phyloP scores from a whole-genome alignment of 129 eudicot species.

The Solidago caesia region DNA sequence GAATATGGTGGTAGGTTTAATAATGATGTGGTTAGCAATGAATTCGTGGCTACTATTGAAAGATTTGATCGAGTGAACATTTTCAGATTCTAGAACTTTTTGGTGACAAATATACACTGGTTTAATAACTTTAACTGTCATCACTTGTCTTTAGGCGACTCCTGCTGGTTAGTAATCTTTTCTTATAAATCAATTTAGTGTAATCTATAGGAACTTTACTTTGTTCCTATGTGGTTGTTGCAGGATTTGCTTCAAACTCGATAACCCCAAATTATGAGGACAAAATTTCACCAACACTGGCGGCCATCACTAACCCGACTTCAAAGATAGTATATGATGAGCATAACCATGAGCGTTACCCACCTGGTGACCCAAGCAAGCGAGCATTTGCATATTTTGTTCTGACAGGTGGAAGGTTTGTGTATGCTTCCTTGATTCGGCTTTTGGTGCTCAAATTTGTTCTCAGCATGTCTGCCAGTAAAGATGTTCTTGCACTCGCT shows the following conservation, averaged over 20 bases:
- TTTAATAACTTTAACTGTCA: too few relatives aligned
- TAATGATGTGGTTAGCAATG: too few relatives aligned
- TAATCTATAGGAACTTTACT: too few relatives aligned
- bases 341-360: conserved; percentile 80
- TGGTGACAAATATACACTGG: too few relatives aligned
- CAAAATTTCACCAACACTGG: conserved; percentile 55
- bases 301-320: conserved; percentile 69
- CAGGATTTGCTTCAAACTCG: conserved; percentile 61
- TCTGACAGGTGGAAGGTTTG: conserved; percentile 78
- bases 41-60: too few relatives aligned
- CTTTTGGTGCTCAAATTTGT: conserved; percentile 74
- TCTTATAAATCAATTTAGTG: too few relatives aligned
- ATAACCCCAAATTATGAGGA: conserved; percentile 56
- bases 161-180: too few relatives aligned
- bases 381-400: conserved; percentile 87
- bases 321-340: conserved; percentile 71
- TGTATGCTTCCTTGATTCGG: conserved; percentile 71
- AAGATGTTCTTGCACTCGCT: conserved; percentile 87
- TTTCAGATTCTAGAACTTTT: too few relatives aligned
- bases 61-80: too few relatives aligned
- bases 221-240: background rate
- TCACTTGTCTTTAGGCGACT: too few relatives aligned
- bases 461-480: conserved; percentile 83
- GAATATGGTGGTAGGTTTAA: too few relatives aligned
- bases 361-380: conserved; percentile 88